Evolutionary conservation across 768 basidiomycete species (phyloP), one percentile per base, ranked within the genome.

Genomic region (Sarcomyxa edulis): DNA sequence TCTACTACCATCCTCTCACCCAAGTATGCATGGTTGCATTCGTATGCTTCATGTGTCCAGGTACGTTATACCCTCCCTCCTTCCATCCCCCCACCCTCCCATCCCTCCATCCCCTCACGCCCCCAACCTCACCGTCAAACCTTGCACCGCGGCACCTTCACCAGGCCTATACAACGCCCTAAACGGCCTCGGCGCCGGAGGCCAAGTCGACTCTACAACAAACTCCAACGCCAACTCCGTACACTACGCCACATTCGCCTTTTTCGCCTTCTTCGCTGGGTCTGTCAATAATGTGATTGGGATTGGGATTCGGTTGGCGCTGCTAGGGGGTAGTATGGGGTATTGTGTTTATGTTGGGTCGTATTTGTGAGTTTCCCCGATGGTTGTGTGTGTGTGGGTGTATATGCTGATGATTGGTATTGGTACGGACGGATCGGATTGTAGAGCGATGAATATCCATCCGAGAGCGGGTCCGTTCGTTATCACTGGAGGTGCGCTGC

Each of bases 151-250:
- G n/a, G n/a, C n/a, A n/a, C n/a, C n/a, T n/a, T n/a, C n/a, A n/a
- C 62, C 61, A 55, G 86, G 87, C 42, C 71, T 88, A 40, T 89
- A 85, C 62, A 91, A 89, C 51, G 78, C 86, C 0, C 64, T 89
- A 50, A 82, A 76, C 39, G 86, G 88, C 23, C 69, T 93, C 31
- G 89, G 90, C 4, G 87, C 71, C 31, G 86, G 83, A 32, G 89
- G 89, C 3, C 81, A 84, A 59, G 54, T 86, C 28, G 78, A 84
- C 49, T 52, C 75, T 9, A 67, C 64, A 3, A 84, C 78, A 9
- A 75, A 72, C 51, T 78, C 84, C 12, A 85, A 90, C 48, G 72
- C 83, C 2, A 80, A 81, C 50, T 64, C 76, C 1, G 77, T 84
- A 3, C 60, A 86, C 10, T 89, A 91, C 50, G 58, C 69, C 1